Evolutionary conservation across 495 filamentous ascomycete genomes (phyloP), one percentile per base, ranked within the genome.

Genomic region (Penicillium canescens): DNA sequence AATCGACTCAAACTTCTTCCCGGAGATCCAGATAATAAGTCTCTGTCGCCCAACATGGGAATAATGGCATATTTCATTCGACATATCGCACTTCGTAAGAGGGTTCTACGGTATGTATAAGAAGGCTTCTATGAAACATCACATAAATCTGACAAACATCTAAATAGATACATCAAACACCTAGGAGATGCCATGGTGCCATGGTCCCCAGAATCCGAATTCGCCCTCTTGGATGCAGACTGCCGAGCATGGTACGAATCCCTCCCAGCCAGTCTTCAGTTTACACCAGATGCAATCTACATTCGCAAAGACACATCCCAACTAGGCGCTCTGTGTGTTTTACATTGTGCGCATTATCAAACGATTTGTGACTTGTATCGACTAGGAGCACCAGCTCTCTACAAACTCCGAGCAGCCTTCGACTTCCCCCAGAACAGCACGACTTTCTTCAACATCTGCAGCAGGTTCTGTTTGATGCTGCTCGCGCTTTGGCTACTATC

Each of bases 331-430:
- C 48, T 70, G 0, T 68, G 63, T 35, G 52, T 68, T 1, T 40
- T 70, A 1, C 65, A 68, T 20, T 70, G 65, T 34, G 60, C 67
- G 0, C 59, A 70, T 28, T 62, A 68, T 24, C 65, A 68, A 52
- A 68, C 67, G 0, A 56, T 68, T 12, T 68, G 65, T n/a, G 67
- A 70, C 34, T 38, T 70, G 12, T 70, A 70, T 43, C 62, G 67
- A 46, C 39, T 70, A 11, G 67, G 67, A 2, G 65, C 65, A 2
- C 67, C 67, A 1, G 62, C 65, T 0, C 54, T 70, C 9, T 70
- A 66, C 36, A 70, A 70, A 37, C 57, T 70, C 2, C 56, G 65
- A 9, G 61, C 63, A 3, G 62, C 67, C 0, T 64, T 70, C 34
- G 65, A 64, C 31, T 70, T 70, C 28, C 67, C 0, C 59, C 59